Conservation (phyloP, 345 rosid species). For the Citrus australasica region DNA sequence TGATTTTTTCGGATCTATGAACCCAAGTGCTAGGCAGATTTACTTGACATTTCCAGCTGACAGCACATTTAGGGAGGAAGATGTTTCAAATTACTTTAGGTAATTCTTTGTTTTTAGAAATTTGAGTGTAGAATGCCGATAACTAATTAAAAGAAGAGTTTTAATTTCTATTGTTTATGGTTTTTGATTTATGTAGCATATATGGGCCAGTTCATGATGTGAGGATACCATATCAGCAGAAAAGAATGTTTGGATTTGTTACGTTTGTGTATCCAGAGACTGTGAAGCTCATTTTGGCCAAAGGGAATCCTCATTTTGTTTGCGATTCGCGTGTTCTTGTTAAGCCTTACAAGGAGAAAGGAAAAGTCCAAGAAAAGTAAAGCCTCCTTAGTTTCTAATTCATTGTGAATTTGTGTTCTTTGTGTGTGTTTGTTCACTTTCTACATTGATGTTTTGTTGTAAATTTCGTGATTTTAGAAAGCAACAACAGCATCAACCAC, state of each 20-base stretch:
- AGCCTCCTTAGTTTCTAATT: neutral
- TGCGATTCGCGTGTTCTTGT: constrained; percentile 75
- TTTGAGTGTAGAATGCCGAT: neutral
- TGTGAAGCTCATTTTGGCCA: constrained; percentile 69
- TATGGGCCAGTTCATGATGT: constrained; percentile 81
- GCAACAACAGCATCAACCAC: constrained; percentile 43
- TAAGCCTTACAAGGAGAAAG: constrained; percentile 81
- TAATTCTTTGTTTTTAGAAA: constrained; percentile 9
- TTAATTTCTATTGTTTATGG: constrained; percentile 2
- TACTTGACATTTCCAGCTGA: constrained; percentile 85
- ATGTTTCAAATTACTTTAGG: constrained; percentile 83
- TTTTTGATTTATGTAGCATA: constrained; percentile 27
- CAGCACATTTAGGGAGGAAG: constrained; percentile 78
- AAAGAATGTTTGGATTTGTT: constrained; percentile 79
- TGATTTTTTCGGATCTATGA: constrained; percentile 43
- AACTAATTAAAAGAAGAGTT: neutral
- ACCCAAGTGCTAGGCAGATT: constrained; percentile 72
- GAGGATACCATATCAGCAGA: constrained; percentile 78
- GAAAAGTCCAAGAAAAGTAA: constrained; percentile 60
- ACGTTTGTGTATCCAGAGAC: constrained; percentile 67
- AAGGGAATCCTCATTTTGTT: constrained; percentile 74
- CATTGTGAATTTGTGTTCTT: neutral
- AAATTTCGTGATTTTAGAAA: constrained; percentile 35
- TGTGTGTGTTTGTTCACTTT: neutral
- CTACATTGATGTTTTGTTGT: constrained; percentile 3